These are phyloP conservation scores for Rhynchosporium secalis DNA, from an alignment of 2,329 filamentous ascomycete species.

Conservation along the genomic window DNA sequence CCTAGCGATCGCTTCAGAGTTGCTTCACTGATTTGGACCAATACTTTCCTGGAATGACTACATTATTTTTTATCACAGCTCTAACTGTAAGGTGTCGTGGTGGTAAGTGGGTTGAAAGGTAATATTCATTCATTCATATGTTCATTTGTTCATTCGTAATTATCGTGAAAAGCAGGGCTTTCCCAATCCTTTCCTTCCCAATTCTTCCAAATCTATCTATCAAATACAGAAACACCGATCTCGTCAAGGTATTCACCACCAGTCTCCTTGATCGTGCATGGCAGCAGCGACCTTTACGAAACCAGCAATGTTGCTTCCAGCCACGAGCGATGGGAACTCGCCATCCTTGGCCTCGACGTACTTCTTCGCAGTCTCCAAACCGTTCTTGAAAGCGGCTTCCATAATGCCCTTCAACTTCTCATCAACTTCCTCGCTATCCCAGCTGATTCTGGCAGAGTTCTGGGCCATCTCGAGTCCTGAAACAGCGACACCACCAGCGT, in stretches of 20 bases:
- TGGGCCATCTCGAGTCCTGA: slow-evolving; percentile 99
- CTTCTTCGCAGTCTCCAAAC: slow-evolving; percentile 83
- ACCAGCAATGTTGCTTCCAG: slow-evolving; percentile 94
- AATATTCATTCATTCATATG: background rate
- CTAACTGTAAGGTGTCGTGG: no score
- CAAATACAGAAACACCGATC: slow-evolving; percentile 13
- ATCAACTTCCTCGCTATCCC: slow-evolving; percentile 90
- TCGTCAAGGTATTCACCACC: slow-evolving; percentile 56
- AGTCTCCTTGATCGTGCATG: slow-evolving; percentile 97
- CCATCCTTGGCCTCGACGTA: slow-evolving; percentile 78
- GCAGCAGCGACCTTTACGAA: slow-evolving; percentile 94
- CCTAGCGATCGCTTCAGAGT: no score
- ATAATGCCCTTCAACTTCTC: slow-evolving; percentile 90
- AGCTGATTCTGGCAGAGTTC: slow-evolving; percentile 84
- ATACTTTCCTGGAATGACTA: no score
- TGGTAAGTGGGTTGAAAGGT: no score
- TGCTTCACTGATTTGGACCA: no score
- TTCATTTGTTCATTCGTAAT: slow-evolving; percentile 11
- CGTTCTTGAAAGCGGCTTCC: slow-evolving; percentile 89
- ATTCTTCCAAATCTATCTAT: slow-evolving; percentile 13
- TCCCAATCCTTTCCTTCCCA: slow-evolving; percentile 1
- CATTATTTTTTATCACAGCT: no score
- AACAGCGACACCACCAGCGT: slow-evolving; percentile 95
- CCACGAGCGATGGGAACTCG: slow-evolving; percentile 85
- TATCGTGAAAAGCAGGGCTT: slow-evolving; percentile 3